Evolutionary conservation across 208 protist genomes (phyloP).

Genomic region (Leishmania martiniquensis): DNA sequence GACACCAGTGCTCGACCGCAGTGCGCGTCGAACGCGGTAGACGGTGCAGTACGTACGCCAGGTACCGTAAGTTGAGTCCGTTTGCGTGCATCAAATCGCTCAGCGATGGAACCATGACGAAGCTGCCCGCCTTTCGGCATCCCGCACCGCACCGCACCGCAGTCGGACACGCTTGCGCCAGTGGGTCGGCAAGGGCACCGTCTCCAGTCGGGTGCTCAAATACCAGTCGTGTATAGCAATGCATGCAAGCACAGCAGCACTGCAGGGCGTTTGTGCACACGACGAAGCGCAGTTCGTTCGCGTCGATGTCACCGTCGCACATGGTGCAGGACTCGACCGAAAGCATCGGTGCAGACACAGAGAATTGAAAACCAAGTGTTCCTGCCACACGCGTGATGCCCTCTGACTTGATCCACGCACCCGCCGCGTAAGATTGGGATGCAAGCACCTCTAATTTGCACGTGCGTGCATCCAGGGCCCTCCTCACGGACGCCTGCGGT

Average conservation of each 20-base stretch:
- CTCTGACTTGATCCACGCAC: slow-evolving; percentile 45
- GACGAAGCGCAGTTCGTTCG: slow-evolving; percentile 80
- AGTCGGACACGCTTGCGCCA: slow-evolving; percentile 33
- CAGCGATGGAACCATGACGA: slow-evolving; percentile 62
- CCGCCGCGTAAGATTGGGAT: slow-evolving; percentile 9
- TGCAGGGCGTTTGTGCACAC: slow-evolving; percentile 46
- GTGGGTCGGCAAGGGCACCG: not conserved
- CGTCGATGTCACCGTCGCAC: slow-evolving; percentile 53
- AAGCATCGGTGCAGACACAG: slow-evolving; percentile 33
- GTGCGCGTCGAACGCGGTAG: slow-evolving; percentile 47
- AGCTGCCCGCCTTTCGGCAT: slow-evolving; percentile 39
- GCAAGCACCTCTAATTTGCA: not conserved
- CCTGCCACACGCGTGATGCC: slow-evolving; percentile 63
- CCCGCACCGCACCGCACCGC: slow-evolving; percentile 60
- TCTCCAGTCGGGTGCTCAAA: not conserved
- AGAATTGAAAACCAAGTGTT: slow-evolving; percentile 61
- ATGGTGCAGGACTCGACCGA: slow-evolving; percentile 45
- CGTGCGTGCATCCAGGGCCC: not conserved
- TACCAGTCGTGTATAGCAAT: slow-evolving; percentile 67
- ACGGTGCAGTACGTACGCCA: slow-evolving; percentile 84
- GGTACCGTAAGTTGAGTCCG: slow-evolving; percentile 71
- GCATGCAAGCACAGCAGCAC: slow-evolving; percentile 82
- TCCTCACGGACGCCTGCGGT: not conserved
- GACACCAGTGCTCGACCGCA: slow-evolving; percentile 60
- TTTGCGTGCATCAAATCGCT: slow-evolving; percentile 65